Conservation (phyloP, 495 filamentous ascomycete species). For the Hyaloscypha hepaticicola region DNA sequence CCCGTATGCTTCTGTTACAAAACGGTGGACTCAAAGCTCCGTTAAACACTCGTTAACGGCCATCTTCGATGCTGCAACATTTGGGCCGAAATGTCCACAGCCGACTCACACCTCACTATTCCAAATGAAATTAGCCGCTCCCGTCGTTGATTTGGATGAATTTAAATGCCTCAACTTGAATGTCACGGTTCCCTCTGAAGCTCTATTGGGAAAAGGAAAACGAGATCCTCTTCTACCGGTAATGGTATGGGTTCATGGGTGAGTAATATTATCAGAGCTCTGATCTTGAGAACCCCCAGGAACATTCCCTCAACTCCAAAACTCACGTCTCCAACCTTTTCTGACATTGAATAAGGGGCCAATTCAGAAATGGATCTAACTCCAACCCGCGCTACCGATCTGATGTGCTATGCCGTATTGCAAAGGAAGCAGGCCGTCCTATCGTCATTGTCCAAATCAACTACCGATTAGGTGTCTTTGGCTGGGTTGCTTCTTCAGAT, state of each 20-base stretch:
- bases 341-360: slow-evolving; percentile 2
- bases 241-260: slow-evolving; percentile 24
- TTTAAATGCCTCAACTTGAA: slow-evolving; percentile 21
- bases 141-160: slow-evolving; percentile 15
- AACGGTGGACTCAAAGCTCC: slow-evolving; percentile 16
- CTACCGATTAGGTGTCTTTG: slow-evolving; percentile 35
- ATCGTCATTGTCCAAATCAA: slow-evolving; percentile 23
- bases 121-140: background rate
- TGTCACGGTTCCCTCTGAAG: slow-evolving; percentile 7
- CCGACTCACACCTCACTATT: background rate
- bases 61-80: slow-evolving; percentile 15
- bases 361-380: slow-evolving; percentile 14
- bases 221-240: slow-evolving; percentile 9
- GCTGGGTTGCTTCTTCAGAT: slow-evolving; percentile 31
- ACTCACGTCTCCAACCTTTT: no score
- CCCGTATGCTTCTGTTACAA: slow-evolving; percentile 11
- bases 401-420: background rate
- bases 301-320: no score
- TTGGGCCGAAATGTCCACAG: slow-evolving; percentile 11
- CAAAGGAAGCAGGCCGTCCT: slow-evolving; percentile 1
- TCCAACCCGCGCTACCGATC: background rate
- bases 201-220: background rate
- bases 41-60: slow-evolving; percentile 4
- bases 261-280: background rate
- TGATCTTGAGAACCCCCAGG: no score